Base-by-base conservation (phyloP, 768 basidiomycete genomes). In the Polyporus arcularius region DNA sequence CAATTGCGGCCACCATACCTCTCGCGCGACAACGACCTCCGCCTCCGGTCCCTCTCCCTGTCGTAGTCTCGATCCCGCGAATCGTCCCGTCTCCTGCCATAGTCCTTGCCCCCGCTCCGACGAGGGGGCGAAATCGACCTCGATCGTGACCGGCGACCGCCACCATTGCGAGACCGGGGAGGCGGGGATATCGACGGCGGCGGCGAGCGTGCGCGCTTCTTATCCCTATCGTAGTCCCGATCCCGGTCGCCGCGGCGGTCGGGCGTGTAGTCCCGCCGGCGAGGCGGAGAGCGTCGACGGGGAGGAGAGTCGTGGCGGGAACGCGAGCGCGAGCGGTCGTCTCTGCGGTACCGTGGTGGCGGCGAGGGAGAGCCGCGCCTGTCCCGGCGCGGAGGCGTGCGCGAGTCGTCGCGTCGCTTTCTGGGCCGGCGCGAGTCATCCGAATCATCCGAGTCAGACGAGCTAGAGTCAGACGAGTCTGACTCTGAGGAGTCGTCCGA, bases 401-500 rank as follows among this genome's bases (percentile, higher is more conserved):
- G 75, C 10, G 78, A 77, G 31, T 66, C 67, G 50, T 50, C 53
- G 26, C 56, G 57, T 21, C 64, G 60, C 52, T 70, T 60, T 2
- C 67, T 65, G 0, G 74, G 76, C 1, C 79, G 6, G 35, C 11
- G 35, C 35, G 35, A 35, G 35, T 35, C 35, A 11, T 35, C 35
- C 35, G 35, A 35, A 11, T 35, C 35, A 6, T 11, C 11, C 11
- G 67, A 65, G 43, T 69, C 65, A 16, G 72, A 61, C 11, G 72
- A 65, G 6, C n/a, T 18, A 21, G 45, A 18, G 60, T 70, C 70
- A 30, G 21, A 26, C 21, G 21, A 35, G 11, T 35, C 35, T 6
- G 35, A 35, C 1, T 73, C 75, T 4, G 82, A 80, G 10, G 67
- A 68, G 16, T 71, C 73, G 0, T 74, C 68, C n/a, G 69, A 69